Evolutionary conservation across 2,329 filamentous ascomycete genomes (phyloP).

Genomic region (Stagonosporopsis rhizophila): DNA sequence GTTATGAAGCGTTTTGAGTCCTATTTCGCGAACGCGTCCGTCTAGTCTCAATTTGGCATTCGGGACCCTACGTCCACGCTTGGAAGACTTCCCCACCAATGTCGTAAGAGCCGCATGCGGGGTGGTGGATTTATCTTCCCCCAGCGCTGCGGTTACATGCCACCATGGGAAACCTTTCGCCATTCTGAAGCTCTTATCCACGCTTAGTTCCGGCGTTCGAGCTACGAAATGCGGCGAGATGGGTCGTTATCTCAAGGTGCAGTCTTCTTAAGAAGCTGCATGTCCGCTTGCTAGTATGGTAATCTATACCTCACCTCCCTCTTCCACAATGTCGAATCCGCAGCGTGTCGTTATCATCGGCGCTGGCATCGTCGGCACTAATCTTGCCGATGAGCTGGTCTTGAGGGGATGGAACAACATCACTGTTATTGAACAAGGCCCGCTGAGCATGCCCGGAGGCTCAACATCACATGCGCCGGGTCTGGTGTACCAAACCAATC

Average conservation of each 20-base stretch:
- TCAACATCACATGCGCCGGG: constrained; percentile 72
- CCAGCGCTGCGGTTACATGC: constrained; percentile 22
- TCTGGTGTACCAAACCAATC: constrained; percentile 69
- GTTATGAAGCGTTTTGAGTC: constrained; percentile 30
- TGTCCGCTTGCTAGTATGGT: not conserved
- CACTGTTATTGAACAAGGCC: constrained; percentile 70
- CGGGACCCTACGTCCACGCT: constrained; percentile 37
- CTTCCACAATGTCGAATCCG: constrained; percentile 33
- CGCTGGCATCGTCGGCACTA: constrained; percentile 69
- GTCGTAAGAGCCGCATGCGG: constrained; percentile 36
- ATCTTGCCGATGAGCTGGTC: constrained; percentile 69
- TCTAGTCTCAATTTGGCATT: constrained; percentile 34
- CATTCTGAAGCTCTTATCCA: constrained; percentile 27
- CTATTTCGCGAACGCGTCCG: constrained; percentile 13
- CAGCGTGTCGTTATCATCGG: constrained; percentile 57
- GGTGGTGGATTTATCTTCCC: constrained; percentile 21
- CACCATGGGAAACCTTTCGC: constrained; percentile 33
- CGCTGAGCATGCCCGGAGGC: constrained; percentile 67
- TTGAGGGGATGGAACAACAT: constrained; percentile 68
- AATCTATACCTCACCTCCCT: constrained; percentile 1
- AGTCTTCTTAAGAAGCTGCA: constrained; percentile 10
- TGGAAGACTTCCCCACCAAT: constrained; percentile 37
- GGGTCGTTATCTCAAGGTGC: constrained; percentile 33
- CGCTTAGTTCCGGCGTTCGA: constrained; percentile 35
- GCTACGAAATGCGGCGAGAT: constrained; percentile 22